Percentiles rank a stretch among this genome's conserved stretches.
Evolutionary conservation across 441 rosid genomes (phyloP).

Genomic region (Flueggea neowawraea): DNA sequence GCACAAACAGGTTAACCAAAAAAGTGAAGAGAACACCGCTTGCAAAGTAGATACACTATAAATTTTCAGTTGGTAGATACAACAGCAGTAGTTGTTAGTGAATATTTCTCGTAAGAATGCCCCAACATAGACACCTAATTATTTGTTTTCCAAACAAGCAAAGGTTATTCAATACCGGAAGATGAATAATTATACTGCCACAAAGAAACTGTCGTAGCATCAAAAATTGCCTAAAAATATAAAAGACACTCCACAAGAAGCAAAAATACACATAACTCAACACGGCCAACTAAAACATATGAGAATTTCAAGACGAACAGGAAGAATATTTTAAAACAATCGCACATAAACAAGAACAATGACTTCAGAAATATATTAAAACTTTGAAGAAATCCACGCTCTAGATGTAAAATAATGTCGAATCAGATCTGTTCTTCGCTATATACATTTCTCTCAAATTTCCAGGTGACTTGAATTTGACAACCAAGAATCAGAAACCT

Average conservation of each 20-base stretch:
- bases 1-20: neutral
- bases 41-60: too few relatives aligned
- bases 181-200: too few relatives aligned
- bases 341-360: neutral
- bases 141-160: too few relatives aligned
- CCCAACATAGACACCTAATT: too few relatives aligned
- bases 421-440: neutral
- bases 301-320: neutral
- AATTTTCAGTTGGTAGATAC: too few relatives aligned
- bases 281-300: neutral
- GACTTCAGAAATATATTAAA: neutral
- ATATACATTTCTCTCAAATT: too few relatives aligned
- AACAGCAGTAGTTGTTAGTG: too few relatives aligned
- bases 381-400: neutral
- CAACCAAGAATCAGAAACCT: neutral
- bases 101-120: too few relatives aligned
- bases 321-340: neutral
- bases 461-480: too few relatives aligned
- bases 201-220: too few relatives aligned
- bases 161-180: too few relatives aligned
- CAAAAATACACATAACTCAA: neutral
- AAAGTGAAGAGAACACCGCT: neutral
- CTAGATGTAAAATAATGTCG: neutral
- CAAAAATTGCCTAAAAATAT: too few relatives aligned
- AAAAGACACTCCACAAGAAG: neutral